Evolutionary conservation across 345 rosid genomes (phyloP).

Genomic region (Arabis hirsuta): DNA sequence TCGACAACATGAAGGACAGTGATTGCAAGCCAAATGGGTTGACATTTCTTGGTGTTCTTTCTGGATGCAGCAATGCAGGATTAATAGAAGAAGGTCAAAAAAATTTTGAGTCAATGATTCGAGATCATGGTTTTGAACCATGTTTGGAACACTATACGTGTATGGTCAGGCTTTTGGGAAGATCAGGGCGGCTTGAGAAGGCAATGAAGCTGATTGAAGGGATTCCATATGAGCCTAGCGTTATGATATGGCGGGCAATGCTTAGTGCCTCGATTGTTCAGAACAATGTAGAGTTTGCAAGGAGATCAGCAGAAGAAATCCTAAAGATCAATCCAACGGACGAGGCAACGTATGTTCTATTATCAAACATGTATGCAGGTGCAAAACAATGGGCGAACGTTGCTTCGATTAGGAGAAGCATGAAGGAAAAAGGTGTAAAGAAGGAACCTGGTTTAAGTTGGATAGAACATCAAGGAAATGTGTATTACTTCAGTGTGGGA

Average conservation of each 20-base stretch:
- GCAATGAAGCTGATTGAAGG: slow-evolving; percentile 68
- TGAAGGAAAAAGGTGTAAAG: slow-evolving; percentile 72
- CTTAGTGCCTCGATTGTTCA: slow-evolving; percentile 82
- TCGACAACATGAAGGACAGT: slow-evolving; percentile 62
- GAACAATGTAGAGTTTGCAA: slow-evolving; percentile 68
- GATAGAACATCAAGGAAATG: slow-evolving; percentile 72
- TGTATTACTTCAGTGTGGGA: slow-evolving; percentile 70
- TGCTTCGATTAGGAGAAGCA: slow-evolving; percentile 64
- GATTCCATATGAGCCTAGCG: slow-evolving; percentile 69
- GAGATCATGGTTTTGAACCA: slow-evolving; percentile 70
- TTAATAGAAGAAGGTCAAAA: slow-evolving; percentile 62
- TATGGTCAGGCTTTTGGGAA: slow-evolving; percentile 83
- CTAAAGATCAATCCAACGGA: slow-evolving; percentile 77
- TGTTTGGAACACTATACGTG: slow-evolving; percentile 80
- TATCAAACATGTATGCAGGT: slow-evolving; percentile 78
- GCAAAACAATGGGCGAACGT: slow-evolving; percentile 71
- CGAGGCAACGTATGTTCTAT: slow-evolving; percentile 71
- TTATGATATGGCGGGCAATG: slow-evolving; percentile 85
- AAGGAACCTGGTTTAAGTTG: slow-evolving; percentile 93
- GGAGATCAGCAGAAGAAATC: slow-evolving; percentile 57
- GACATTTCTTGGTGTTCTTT: slow-evolving; percentile 77
- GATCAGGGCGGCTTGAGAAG: slow-evolving; percentile 72
- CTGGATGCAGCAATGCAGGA: slow-evolving; percentile 87
- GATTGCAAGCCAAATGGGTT: slow-evolving; percentile 61
- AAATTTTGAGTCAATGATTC: slow-evolving; percentile 73